Conservation (phyloP, 2,329 filamentous ascomycete species). For the Cryphonectria japonica region DNA sequence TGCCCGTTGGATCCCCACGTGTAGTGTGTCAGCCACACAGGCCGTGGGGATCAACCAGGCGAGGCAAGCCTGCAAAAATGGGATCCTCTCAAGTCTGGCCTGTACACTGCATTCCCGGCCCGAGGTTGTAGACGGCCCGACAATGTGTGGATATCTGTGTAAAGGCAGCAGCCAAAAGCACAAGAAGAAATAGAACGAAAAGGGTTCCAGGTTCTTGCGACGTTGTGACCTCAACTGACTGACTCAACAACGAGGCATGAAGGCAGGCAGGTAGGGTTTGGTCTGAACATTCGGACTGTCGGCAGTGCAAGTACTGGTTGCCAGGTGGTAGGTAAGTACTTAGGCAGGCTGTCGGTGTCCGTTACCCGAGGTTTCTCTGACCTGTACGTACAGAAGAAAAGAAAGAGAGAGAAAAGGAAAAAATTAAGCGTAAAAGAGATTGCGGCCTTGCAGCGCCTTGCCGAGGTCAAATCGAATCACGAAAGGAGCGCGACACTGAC, state of each 20-base stretch:
- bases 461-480: slow-evolving; percentile 12
- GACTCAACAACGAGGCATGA: not conserved
- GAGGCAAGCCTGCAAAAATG: not conserved
- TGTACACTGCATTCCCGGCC: not conserved
- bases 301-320: not conserved
- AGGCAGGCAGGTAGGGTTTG: too few species aligned
- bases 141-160: not conserved
- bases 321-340: too few species aligned
- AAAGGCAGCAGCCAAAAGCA: not conserved
- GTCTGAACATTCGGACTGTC: slow-evolving; percentile 5
- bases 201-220: not conserved
- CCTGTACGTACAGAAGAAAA: not conserved
- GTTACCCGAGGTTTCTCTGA: not conserved
- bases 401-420: too few species aligned
- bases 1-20: not conserved
- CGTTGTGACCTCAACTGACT: not conserved
- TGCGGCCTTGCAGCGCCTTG: not conserved
- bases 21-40: not conserved
- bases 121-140: not conserved
- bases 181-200: not conserved
- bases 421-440: too few species aligned
- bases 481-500: slow-evolving; percentile 23
- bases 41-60: not conserved
- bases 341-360: not conserved
- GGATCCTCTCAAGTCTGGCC: not conserved